A percentile compares a stretch with the other conserved stretches of the same genome.
Conservation (phyloP, 2,329 filamentous ascomycete genomes). For the Neoarthrinium moseri region DNA sequence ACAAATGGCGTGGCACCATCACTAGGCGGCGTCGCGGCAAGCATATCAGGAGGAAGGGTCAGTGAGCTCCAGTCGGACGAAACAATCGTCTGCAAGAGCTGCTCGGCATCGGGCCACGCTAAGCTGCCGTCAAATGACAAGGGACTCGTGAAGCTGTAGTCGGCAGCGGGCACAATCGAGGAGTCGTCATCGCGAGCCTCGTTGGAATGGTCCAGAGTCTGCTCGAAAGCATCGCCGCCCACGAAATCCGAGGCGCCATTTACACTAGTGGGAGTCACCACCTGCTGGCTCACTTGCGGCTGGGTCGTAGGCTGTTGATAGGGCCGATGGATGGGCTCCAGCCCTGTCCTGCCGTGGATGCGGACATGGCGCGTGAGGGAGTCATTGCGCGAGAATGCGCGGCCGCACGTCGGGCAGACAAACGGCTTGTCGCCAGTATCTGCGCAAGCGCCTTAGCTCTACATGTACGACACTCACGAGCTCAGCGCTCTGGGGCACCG, state of each 20-base stretch:
- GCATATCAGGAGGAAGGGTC: conserved; percentile 3
- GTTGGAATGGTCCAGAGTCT: background rate
- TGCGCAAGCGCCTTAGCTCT: conserved; percentile 1
- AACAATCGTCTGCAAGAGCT: conserved; percentile 4
- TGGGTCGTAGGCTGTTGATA: too few species aligned
- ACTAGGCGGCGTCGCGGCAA: too few species aligned
- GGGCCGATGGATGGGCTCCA: too few species aligned
- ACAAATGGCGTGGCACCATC: too few species aligned
- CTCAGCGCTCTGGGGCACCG: background rate
- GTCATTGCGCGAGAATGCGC: conserved; percentile 2
- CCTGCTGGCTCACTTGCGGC: background rate
- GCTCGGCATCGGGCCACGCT: conserved; percentile 6
- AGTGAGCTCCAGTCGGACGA: conserved; percentile 8
- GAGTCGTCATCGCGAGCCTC: background rate
- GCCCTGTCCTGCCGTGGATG: background rate
- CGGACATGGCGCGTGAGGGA: conserved; percentile 4
- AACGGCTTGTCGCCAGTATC: conserved; percentile 7
- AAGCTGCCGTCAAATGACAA: background rate
- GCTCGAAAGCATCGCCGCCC: background rate
- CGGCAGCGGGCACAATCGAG: background rate
- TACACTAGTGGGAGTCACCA: background rate
- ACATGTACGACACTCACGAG: too few species aligned
- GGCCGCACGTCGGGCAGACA: conserved; percentile 4
- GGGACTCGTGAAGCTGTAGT: background rate
- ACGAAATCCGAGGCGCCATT: background rate